Base-by-base conservation (phyloP, 805 yeast genomes). In the Ogataea siamensis region DNA sequence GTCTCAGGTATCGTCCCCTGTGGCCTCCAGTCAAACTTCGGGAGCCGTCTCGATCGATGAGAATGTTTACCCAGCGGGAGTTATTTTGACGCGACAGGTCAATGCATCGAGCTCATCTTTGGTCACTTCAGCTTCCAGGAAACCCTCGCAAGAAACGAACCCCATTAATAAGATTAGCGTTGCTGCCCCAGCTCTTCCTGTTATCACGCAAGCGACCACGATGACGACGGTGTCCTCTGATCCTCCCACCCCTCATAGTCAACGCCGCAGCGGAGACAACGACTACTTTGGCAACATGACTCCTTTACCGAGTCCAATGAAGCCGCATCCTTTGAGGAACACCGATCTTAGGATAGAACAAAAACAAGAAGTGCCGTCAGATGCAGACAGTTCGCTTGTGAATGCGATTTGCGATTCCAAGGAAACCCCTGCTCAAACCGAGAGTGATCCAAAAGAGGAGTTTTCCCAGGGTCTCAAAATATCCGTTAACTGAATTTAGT, bases 151-250 rank as follows among this genome's bases (percentile, higher is more conserved):
- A 25, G 50, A 48, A 25, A 42, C 42, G 11, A 60, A 60, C 35
- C 64, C 64, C 2, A 47, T 57, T 25, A 46, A 45, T 22, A 51
- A 54, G 35, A 47, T 62, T 15, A 48, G 60, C 19, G 36, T 58
- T 7, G 63, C 63, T 1, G 48, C 62, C 1, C 63, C 65, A 10
- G 66, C 66, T 1, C 40, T 62, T 20, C 66, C 66, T 10, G 60
- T 61, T 5, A 60, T 62, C 2, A 61, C 66, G 2, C 63, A 58
- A 28, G 62, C 66, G 11, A 62, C 66, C 1, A 62, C 66, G 2
- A 49, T 55, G 29, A 57, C 54, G 2, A 60, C 63, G 0, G 48
- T 53, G 12, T 46, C 62, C 7, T 47, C 57, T 2, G 54, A 40
- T 15, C 51, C 54, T 8, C 33, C 50, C 0, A 49, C 53, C 3